These are phyloP conservation scores for Alternaria infectoria DNA, from an alignment of 2,329 filamentous ascomycete genomes.

Conservation along the genomic window DNA sequence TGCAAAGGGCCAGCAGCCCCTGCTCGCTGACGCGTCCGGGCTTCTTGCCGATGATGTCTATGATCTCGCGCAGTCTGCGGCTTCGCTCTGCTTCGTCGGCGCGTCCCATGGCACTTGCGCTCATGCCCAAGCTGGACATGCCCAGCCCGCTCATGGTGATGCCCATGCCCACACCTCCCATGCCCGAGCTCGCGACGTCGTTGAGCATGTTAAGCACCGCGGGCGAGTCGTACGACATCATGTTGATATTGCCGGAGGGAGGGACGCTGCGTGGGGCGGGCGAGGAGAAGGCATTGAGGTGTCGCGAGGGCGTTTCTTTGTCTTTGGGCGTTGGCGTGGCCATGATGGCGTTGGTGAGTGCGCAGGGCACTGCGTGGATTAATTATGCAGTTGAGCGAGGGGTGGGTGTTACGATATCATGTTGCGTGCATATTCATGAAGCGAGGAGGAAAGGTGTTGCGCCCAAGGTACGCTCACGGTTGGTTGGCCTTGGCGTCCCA, in stretches of 20 bases:
- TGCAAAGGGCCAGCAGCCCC: constrained; percentile 73
- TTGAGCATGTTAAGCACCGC: constrained; percentile 52
- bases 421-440: not conserved
- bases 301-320: constrained; percentile 42
- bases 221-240: constrained; percentile 51
- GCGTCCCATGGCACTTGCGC: constrained; percentile 46
- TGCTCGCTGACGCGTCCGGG: constrained; percentile 76
- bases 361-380: not conserved
- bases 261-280: constrained; percentile 53
- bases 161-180: constrained; percentile 42
- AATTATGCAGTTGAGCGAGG: not conserved
- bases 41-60: constrained; percentile 70
- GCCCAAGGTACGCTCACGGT: not conserved
- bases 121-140: constrained; percentile 49
- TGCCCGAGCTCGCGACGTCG: constrained; percentile 46
- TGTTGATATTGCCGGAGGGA: constrained; percentile 43
- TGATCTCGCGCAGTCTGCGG: constrained; percentile 63
- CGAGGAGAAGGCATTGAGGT: constrained; percentile 48
- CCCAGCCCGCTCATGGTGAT: constrained; percentile 51
- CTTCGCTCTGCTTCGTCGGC: constrained; percentile 61
- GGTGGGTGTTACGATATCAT: not conserved
- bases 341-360: constrained; percentile 29
- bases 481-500: not conserved
- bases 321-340: constrained; percentile 47
- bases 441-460: not conserved